Conservation (phyloP, 2,329 filamentous ascomycete species). For the Raffaelea arxii region DNA sequence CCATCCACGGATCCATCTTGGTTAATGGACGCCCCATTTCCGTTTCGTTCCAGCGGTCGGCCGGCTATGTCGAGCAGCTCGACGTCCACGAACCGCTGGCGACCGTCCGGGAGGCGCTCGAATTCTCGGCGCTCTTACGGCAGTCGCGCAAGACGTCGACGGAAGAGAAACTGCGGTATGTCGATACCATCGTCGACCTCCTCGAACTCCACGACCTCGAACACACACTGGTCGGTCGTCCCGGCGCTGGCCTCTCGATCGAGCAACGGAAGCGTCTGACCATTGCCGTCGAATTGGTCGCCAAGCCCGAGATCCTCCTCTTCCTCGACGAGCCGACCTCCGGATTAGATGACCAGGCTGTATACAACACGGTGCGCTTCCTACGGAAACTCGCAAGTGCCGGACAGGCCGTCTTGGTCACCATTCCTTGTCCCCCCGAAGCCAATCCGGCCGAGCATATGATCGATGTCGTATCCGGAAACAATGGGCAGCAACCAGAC, state of each 20-base stretch:
- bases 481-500: no score
- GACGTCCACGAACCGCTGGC: slow-evolving; percentile 65
- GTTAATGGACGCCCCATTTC: slow-evolving; percentile 67
- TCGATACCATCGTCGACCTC: slow-evolving; percentile 65
- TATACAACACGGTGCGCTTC: slow-evolving; percentile 56
- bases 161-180: slow-evolving; percentile 64
- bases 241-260: slow-evolving; percentile 43
- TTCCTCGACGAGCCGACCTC: slow-evolving; percentile 56
- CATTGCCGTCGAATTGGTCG: slow-evolving; percentile 51
- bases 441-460: slow-evolving; percentile 74
- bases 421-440: slow-evolving; percentile 51
- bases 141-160: slow-evolving; percentile 55
- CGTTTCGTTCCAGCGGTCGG: slow-evolving; percentile 67
- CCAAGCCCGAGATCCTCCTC: slow-evolving; percentile 48
- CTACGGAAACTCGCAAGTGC: slow-evolving; percentile 56
- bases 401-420: slow-evolving; percentile 59
- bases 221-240: slow-evolving; percentile 35
- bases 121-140: slow-evolving; percentile 64
- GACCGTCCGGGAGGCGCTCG: slow-evolving; percentile 67
- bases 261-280: slow-evolving; percentile 47
- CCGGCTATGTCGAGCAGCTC: slow-evolving; percentile 72
- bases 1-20: slow-evolving; percentile 63
- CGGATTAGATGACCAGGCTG: slow-evolving; percentile 58
- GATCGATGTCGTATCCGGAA: slow-evolving; percentile 49
- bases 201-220: slow-evolving; percentile 38